These are phyloP conservation scores for Acanthochlamys bracteata DNA, from an alignment of 106 monocot genomes.

Conservation along the genomic window DNA sequence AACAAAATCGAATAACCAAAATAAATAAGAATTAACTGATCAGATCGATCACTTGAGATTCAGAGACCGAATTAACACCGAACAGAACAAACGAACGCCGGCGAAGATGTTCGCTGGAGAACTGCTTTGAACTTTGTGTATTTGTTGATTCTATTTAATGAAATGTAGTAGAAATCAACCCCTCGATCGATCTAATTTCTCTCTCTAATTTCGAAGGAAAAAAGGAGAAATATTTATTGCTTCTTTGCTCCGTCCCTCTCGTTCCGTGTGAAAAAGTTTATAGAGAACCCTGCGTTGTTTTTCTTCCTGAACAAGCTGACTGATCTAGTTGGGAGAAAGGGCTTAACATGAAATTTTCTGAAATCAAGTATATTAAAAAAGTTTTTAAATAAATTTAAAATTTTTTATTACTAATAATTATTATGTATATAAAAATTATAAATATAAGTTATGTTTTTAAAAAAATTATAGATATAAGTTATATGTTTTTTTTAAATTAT, in stretches of 20 bases:
- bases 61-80: conserved; percentile 82
- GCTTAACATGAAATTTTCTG: too few relatives aligned
- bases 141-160: conserved; percentile 1
- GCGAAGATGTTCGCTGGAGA: conserved; percentile 33
- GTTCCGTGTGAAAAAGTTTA: not conserved
- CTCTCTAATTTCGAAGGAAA: too few relatives aligned
- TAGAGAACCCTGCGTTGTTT: not conserved
- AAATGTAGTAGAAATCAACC: not conserved
- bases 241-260: not conserved
- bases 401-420: too few relatives aligned
- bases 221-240: not conserved
- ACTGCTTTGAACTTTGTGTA: conserved; percentile 15
- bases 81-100: conserved; percentile 79
- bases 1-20: not conserved
- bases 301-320: too few relatives aligned
- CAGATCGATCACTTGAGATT: conserved; percentile 52
- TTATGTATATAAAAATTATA: too few relatives aligned
- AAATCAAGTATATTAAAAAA: too few relatives aligned
- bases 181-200: too few relatives aligned
- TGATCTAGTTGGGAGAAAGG: too few relatives aligned
- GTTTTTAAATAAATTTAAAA: too few relatives aligned
- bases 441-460: too few relatives aligned
- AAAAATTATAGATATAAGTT: too few relatives aligned
- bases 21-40: not conserved
- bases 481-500: too few relatives aligned